These are phyloP conservation scores for Ilyonectria robusta DNA, from an alignment of 2,329 filamentous ascomycete genomes.

Conservation along the genomic window DNA sequence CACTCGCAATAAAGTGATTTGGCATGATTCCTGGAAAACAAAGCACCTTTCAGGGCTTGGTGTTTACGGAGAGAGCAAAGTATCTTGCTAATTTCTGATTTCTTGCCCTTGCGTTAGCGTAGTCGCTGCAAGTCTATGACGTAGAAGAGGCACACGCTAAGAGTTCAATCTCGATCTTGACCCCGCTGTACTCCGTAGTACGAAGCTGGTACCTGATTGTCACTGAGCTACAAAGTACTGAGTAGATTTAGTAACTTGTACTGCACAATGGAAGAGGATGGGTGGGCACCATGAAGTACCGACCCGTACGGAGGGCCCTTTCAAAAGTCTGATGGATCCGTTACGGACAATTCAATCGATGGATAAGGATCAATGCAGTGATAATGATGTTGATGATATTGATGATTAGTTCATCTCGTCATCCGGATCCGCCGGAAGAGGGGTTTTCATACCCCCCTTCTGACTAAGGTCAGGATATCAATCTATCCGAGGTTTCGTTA, in stretches of 20 bases:
- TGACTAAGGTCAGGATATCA: too few relatives aligned
- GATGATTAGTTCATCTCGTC: too few relatives aligned
- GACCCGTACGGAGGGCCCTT: too few relatives aligned
- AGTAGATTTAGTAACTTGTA: not conserved
- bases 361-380: too few relatives aligned
- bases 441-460: too few relatives aligned
- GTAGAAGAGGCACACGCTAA: not conserved
- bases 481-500: too few relatives aligned
- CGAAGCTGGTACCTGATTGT: not conserved
- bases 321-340: too few relatives aligned
- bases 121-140: slow-evolving; percentile 11
- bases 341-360: too few relatives aligned
- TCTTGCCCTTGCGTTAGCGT: not conserved
- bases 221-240: not conserved
- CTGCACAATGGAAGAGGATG: not conserved
- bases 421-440: too few relatives aligned
- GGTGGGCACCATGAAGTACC: not conserved
- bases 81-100: not conserved
- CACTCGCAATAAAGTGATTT: slow-evolving; percentile 16
- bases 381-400: too few relatives aligned
- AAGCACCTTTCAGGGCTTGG: not conserved
- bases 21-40: slow-evolving; percentile 20
- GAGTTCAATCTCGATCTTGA: not conserved
- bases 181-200: not conserved
- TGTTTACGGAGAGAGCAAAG: not conserved